Evolutionary conservation across 768 basidiomycete genomes (phyloP).

Genomic region (Podaxis sp.): DNA sequence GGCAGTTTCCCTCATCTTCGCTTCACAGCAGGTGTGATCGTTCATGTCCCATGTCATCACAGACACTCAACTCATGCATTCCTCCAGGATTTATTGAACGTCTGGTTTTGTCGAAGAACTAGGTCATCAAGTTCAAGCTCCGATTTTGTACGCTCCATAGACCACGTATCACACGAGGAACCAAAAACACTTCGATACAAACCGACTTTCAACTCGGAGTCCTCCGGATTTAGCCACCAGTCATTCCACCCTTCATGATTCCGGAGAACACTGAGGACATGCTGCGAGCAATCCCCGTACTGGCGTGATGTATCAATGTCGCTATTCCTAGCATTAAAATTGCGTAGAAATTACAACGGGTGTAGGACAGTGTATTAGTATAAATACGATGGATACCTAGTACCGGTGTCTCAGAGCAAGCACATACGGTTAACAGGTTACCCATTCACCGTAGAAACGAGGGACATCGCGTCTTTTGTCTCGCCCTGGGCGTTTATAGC

Average conservation of each 20-base stretch:
- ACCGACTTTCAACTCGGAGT: not conserved
- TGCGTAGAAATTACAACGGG: not conserved
- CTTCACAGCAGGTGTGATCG: not conserved
- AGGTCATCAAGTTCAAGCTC: not conserved
- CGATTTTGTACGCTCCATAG: not conserved
- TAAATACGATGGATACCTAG: too few species aligned
- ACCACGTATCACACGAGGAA: not conserved
- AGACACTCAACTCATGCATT: not conserved
- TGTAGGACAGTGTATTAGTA: too few species aligned
- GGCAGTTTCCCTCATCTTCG: constrained; percentile 10
- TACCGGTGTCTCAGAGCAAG: too few species aligned
- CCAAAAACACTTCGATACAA: not conserved
- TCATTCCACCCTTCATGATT: not conserved
- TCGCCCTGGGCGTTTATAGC: too few species aligned
- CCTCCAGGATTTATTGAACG: constrained; percentile 1
- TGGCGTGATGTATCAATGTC: not conserved
- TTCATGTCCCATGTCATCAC: not conserved
- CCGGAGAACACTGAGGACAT: not conserved
- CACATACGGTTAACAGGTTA: too few species aligned
- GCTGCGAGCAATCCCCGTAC: not conserved
- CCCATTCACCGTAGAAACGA: too few species aligned
- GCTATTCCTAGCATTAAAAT: too few species aligned
- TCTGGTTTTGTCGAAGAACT: constrained; percentile 5
- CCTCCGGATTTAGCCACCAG: not conserved
- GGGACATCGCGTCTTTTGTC: too few species aligned